Percentiles rank a stretch among this genome's conserved stretches.
Conservation (phyloP, 345 rosid genomes). For the Boechera divaricarpa region DNA sequence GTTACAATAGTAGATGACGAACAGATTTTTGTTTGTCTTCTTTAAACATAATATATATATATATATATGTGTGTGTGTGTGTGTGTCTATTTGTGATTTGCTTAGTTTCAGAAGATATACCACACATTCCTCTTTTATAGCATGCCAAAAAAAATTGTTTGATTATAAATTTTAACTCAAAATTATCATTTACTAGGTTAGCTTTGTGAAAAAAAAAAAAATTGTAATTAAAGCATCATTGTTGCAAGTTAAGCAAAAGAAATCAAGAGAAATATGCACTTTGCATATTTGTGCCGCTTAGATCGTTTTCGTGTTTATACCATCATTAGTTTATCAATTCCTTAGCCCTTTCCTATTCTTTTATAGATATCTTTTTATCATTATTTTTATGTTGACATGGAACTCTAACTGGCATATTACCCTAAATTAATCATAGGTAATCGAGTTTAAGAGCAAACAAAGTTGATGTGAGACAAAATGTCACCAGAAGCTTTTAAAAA, state of each 20-base stretch:
- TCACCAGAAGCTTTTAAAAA: conserved; percentile 34
- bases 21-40: too few species aligned
- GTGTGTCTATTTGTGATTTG: too few species aligned
- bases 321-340: conserved; percentile 31
- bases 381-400: conserved; percentile 6
- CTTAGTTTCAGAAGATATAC: too few species aligned
- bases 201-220: neutral
- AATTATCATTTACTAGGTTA: too few species aligned
- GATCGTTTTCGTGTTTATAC: conserved; percentile 39
- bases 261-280: conserved; percentile 20
- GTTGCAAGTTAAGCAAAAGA: conserved; percentile 12
- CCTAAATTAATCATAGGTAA: conserved; percentile 27
- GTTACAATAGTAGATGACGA: too few species aligned
- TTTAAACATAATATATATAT: too few species aligned
- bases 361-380: conserved; percentile 17
- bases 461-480: conserved; percentile 37
- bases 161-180: too few species aligned
- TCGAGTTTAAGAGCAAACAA: conserved; percentile 28
- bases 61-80: too few species aligned
- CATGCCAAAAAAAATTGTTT: too few species aligned
- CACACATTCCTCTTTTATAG: too few species aligned
- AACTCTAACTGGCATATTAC: conserved; percentile 29
- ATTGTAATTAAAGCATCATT: neutral
- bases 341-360: conserved; percentile 22
- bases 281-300: conserved; percentile 26